Base-by-base conservation (phyloP, 805 yeast species). In the Saccharomycopsis fibuligera region DNA sequence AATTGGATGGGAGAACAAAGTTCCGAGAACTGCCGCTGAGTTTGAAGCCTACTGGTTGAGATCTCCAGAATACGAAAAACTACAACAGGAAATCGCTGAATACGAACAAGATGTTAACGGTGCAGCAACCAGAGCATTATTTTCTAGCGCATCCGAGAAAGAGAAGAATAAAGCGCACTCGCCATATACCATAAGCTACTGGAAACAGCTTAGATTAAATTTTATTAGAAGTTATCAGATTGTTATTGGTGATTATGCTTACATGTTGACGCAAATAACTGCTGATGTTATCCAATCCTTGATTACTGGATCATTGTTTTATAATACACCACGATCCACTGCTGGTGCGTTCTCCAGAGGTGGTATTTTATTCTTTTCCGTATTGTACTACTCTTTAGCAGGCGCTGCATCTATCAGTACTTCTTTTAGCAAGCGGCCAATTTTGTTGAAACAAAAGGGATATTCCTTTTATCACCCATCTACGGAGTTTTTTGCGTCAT, bases 401-500 rank as follows among this genome's bases (percentile, higher is more conserved):
- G 73, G 75, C 39, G 55, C 75, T 42, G 76, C 79, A 24, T 57
- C 60, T 4, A 57, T 70, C 36, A 59, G 70, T 43, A 64, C 65
- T 40, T 61, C 74, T 58, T 69, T 78, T 56, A 73, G 67, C 21
- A 69, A 75, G 39, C 71, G 84, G 54, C 75, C 81, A 42, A 78
- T 86, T 54, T 73, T 83, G 23, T 76, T 75, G 57, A 85, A 86
- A 59, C 95, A 86, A 60, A 79, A 81, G 58, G 73, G 74, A 43
- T 86, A 81, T 57, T 79, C 87, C 0, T 72, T 85, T 50, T 86
- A 83, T 61, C 79, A 80, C 50, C 89, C 90, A 2, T 73, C 87
- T 12, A 79, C 86, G 2, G 91, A 84, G 58, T 84, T 87, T 1
- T 56, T 85, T 3, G 81, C 87, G 0, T 68, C 78, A 3, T 68